These are phyloP conservation scores for Plasmodium sp. DNA, from an alignment of 169 alveolate species.

Conservation along the genomic window DNA sequence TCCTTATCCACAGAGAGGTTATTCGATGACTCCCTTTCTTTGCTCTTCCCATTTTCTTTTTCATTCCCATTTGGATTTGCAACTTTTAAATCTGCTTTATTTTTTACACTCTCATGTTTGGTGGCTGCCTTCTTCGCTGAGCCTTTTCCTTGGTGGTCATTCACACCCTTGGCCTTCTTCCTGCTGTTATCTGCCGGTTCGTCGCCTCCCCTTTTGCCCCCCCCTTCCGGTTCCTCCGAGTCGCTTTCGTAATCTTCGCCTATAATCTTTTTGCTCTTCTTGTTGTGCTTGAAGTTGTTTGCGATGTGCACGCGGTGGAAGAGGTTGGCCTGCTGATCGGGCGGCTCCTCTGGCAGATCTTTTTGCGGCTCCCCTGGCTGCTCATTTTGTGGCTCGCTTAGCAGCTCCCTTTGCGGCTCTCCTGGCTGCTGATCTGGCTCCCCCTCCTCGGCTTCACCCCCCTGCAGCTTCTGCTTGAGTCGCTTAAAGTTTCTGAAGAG, in stretches of 20 bases:
- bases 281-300: background rate
- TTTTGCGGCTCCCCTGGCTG: background rate
- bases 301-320: background rate
- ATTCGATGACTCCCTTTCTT: background rate
- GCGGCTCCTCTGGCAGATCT: background rate
- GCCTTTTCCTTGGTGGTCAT: background rate
- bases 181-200: background rate
- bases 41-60: background rate
- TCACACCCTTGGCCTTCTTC: background rate
- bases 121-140: background rate
- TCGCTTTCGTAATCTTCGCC: constrained; percentile 35
- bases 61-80: background rate
- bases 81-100: background rate
- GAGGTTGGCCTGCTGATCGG: background rate
- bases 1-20: background rate
- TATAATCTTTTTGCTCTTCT: constrained; percentile 60
- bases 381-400: background rate
- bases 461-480: constrained; percentile 23
- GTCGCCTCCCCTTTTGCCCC: background rate
- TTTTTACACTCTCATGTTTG: background rate
- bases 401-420: background rate
- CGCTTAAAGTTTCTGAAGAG: constrained; percentile 18
- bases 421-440: background rate
- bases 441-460: background rate
- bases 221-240: background rate